Conservation (phyloP, 2,329 filamentous ascomycete genomes). For the Apiospora malaysiana region DNA sequence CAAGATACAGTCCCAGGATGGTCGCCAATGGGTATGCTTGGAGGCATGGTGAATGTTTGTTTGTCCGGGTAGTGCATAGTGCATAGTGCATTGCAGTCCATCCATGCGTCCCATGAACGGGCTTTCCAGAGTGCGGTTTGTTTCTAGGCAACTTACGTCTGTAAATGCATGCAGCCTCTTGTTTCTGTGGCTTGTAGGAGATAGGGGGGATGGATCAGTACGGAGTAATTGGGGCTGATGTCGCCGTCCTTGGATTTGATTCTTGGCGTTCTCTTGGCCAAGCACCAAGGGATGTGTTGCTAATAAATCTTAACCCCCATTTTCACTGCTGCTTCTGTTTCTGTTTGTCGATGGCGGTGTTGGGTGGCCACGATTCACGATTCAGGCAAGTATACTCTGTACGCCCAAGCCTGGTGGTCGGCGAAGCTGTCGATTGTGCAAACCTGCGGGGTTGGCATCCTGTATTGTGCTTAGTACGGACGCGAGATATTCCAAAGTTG, state of each 20-base stretch:
- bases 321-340: background rate
- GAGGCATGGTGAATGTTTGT: slow-evolving; percentile 17
- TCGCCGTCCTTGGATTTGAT: background rate
- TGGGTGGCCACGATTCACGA: background rate
- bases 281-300: background rate
- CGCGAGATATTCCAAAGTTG: background rate
- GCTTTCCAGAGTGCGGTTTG: background rate
- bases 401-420: background rate
- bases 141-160: background rate
- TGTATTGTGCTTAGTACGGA: too few species aligned
- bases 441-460: background rate
- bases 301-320: background rate
- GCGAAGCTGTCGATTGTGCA: background rate
- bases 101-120: too few species aligned
- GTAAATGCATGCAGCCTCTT: background rate
- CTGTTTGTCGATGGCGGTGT: background rate
- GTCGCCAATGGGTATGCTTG: slow-evolving; percentile 20
- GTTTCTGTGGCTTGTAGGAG: background rate
- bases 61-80: background rate
- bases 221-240: background rate
- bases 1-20: slow-evolving; percentile 8
- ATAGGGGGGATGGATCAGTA: too few species aligned
- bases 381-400: background rate
- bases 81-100: background rate
- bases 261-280: background rate